phyloP scores from a whole-genome alignment of 106 monocot genomes.

The Acorus gramineus region DNA sequence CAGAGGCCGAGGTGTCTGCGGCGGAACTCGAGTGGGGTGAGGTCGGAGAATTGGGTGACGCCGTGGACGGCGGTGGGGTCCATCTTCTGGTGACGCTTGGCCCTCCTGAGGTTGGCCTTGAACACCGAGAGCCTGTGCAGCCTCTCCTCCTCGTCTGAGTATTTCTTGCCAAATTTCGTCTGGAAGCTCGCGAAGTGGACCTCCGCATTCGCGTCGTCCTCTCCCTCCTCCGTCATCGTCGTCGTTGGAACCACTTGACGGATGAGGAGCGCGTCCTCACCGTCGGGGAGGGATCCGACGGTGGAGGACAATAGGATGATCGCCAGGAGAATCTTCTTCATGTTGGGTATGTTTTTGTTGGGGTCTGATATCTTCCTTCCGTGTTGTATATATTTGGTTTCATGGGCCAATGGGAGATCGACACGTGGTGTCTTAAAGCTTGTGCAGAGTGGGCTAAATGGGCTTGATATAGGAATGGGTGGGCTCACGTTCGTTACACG shows the following conservation, averaged over 20 bases:
- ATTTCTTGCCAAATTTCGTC: slow-evolving; percentile 34
- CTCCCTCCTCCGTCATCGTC: slow-evolving; percentile 3
- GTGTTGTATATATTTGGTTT: too few relatives aligned
- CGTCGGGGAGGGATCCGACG: slow-evolving; percentile 7
- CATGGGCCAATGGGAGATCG: too few relatives aligned
- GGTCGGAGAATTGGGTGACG: slow-evolving; percentile 80
- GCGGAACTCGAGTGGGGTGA: slow-evolving; percentile 75
- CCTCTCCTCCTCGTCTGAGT: slow-evolving; percentile 41
- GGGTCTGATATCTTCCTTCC: too few relatives aligned
- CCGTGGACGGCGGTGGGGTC: slow-evolving; percentile 84
- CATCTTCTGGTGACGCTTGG: slow-evolving; percentile 58
- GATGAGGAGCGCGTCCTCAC: slow-evolving; percentile 33
- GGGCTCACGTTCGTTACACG: too few relatives aligned
- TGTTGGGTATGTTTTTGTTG: too few relatives aligned
- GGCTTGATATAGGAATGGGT: too few relatives aligned
- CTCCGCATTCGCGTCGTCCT: slow-evolving; percentile 31
- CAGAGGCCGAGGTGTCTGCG: slow-evolving; percentile 41
- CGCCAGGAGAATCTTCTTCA: too few relatives aligned
- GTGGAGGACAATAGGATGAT: not conserved
- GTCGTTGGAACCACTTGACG: slow-evolving; percentile 31
- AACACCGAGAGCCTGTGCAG: slow-evolving; percentile 43
- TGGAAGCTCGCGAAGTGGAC: slow-evolving; percentile 54
- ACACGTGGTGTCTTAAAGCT: too few relatives aligned
- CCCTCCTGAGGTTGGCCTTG: slow-evolving; percentile 55
- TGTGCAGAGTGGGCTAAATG: too few relatives aligned